Percentiles rank a stretch among this genome's conserved stretches.
phyloP scores from a whole-genome alignment of 2,329 filamentous ascomycete species.

The Blumeria graminis region DNA sequence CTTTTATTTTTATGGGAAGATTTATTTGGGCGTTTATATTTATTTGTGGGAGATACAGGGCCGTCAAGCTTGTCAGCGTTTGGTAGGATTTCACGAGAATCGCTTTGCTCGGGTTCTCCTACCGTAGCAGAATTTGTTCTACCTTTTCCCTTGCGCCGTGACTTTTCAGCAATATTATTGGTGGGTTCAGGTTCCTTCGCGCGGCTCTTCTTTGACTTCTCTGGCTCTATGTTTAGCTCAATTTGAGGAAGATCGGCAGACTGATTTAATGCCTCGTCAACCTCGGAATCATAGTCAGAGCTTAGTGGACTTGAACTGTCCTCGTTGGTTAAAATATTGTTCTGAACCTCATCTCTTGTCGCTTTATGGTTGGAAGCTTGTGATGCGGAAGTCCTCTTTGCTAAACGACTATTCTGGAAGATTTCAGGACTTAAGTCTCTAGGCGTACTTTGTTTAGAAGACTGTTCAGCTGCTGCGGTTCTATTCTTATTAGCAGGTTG shows the following conservation, averaged over 20 bases:
- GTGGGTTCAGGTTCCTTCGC: too few relatives aligned
- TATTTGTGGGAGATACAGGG: slow-evolving; percentile 2
- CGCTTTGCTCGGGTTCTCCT: slow-evolving; percentile 3
- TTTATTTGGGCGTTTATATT: slow-evolving; percentile 4
- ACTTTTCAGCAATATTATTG: too few relatives aligned
- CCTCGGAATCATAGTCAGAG: slow-evolving; percentile 11
- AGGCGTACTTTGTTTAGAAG: slow-evolving; percentile 7
- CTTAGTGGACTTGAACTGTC: slow-evolving; percentile 10
- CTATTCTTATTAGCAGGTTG: neutral
- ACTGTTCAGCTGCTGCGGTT: slow-evolving; percentile 1
- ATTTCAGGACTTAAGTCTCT: slow-evolving; percentile 5
- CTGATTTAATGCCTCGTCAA: slow-evolving; percentile 4
- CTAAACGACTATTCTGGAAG: slow-evolving; percentile 8
- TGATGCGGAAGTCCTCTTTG: slow-evolving; percentile 3
- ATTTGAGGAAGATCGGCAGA: slow-evolving; percentile 3
- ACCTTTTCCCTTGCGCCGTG: neutral
- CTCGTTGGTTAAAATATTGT: slow-evolving; percentile 24
- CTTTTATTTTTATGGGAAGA: too few relatives aligned
- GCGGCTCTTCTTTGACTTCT: slow-evolving; percentile 9
- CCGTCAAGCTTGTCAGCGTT: neutral
- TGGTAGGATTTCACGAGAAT: too few relatives aligned
- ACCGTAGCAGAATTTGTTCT: neutral
- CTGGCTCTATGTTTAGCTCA: slow-evolving; percentile 10
- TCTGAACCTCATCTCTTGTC: slow-evolving; percentile 18
- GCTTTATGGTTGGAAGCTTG: slow-evolving; percentile 2